Conservation (phyloP, 805 yeast species). For the Monosporozyma aerobia region DNA sequence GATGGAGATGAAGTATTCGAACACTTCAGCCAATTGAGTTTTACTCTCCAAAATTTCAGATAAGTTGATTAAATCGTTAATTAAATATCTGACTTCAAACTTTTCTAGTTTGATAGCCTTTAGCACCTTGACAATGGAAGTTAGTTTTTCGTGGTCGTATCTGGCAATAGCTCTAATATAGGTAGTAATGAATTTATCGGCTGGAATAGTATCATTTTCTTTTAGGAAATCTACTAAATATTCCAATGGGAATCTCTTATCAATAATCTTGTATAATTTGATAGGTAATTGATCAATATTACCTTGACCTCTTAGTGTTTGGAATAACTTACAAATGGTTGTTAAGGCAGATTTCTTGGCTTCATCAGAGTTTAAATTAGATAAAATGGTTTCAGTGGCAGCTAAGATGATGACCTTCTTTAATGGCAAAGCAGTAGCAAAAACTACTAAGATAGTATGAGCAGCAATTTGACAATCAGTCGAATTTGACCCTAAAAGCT, state of each 20-base stretch:
- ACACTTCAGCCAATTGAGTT: conserved; percentile 31
- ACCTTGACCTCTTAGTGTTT: conserved; percentile 35
- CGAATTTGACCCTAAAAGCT: conserved; percentile 38
- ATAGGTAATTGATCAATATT: conserved; percentile 35
- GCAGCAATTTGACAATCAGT: conserved; percentile 72
- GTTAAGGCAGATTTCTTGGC: conserved; percentile 38
- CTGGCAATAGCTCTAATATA: conserved; percentile 37
- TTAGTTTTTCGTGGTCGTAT: conserved; percentile 33
- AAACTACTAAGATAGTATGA: conserved; percentile 70
- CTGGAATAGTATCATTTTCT: conserved; percentile 16
- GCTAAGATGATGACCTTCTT: conserved; percentile 45
- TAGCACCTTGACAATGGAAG: conserved; percentile 31
- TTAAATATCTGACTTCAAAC: conserved; percentile 31
- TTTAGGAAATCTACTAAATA: conserved; percentile 16
- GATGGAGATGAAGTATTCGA: conserved; percentile 32
- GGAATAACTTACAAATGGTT: conserved; percentile 41
- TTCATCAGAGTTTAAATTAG: conserved; percentile 33
- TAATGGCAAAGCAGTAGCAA: conserved; percentile 64
- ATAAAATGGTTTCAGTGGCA: conserved; percentile 48
- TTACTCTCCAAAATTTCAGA: conserved; percentile 34
- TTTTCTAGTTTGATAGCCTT: conserved; percentile 28
- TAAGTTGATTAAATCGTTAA: conserved; percentile 32
- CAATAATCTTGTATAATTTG: conserved; percentile 30
- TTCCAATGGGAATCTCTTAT: conserved; percentile 15
- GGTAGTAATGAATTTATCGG: conserved; percentile 36